Evolutionary conservation across 257 asterid species (phyloP), one percentile per base, ranked within the genome.

Genomic region (Ophiorrhiza pumila): DNA sequence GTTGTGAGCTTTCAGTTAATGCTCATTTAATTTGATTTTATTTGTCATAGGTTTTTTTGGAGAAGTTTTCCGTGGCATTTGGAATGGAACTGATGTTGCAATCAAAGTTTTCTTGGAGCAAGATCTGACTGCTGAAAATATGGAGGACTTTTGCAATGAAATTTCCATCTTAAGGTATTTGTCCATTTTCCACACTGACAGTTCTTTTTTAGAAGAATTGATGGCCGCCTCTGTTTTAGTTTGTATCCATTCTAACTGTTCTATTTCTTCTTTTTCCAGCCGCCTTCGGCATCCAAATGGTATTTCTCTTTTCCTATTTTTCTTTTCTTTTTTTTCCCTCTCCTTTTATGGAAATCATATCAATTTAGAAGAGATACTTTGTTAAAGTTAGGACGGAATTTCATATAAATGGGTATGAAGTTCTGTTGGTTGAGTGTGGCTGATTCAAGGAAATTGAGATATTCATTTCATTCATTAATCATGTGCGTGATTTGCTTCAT

Each of bases 241-340:
- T 75, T 74, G 79, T 34, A 65, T 83, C 18, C 49, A 37, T 70
- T 23, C 89, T 87, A 76, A 89, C 82, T 29, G 42, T 75, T 79
- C 71, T 74, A 59, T 76, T 74, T 71, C 84, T 82, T 73, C 69
- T 72, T 74, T 66, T 73, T 77, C 81, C 94, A 95, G 99, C 82
- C 99, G 98, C 77, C 96, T 92, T 69, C 93, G 99, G 52, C 99
- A 95, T 80, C 99, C 98, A 77, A 95, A 95, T 76, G 99, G 98
- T 95, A 92, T 78, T 71, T 62, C 66, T 76, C 85, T 84, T 77
- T 71, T 68, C 83, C 77, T 75, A n/a, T 42, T 79, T 78, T 67
- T 37, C 39, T 11, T 22, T 46, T 20, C 52, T 64, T 41, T 13
- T 7, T 22, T 8, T 39, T 64, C 7, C 7, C 39, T 22, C 27